These are phyloP conservation scores for Prunus campanulata DNA, from an alignment of 306 rosid genomes.

Conservation along the genomic window DNA sequence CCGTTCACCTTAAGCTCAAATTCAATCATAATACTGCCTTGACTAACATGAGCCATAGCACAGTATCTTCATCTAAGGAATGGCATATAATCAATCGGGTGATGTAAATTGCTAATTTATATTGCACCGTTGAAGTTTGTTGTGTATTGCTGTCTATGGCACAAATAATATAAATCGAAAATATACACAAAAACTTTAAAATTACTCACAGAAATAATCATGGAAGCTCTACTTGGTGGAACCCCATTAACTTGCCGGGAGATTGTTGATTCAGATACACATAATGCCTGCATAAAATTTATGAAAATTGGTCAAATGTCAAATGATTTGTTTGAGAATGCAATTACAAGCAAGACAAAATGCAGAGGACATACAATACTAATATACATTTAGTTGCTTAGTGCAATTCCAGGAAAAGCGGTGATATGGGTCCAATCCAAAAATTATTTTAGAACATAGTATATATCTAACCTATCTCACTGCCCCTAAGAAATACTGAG, in stretches of 20 bases:
- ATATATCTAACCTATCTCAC: neutral
- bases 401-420: neutral
- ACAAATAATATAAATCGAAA: neutral
- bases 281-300: slow-evolving; percentile 61
- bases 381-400: neutral
- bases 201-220: slow-evolving; percentile 76
- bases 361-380: neutral
- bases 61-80: neutral
- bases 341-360: neutral
- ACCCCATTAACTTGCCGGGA: slow-evolving; percentile 63
- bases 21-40: neutral
- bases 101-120: neutral
- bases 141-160: neutral
- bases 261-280: slow-evolving; percentile 41
- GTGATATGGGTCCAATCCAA: neutral
- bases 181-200: neutral
- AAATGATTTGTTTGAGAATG: neutral
- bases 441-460: neutral
- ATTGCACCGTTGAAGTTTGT: neutral
- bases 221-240: slow-evolving; percentile 55
- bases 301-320: neutral
- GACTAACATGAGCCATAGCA: neutral
- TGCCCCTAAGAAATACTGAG: neutral
- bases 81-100: neutral
- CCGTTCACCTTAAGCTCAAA: neutral